A percentile compares a stretch with the other conserved stretches of the same genome.
Conservation (phyloP, 306 rosid species). For the Malus asiatica region DNA sequence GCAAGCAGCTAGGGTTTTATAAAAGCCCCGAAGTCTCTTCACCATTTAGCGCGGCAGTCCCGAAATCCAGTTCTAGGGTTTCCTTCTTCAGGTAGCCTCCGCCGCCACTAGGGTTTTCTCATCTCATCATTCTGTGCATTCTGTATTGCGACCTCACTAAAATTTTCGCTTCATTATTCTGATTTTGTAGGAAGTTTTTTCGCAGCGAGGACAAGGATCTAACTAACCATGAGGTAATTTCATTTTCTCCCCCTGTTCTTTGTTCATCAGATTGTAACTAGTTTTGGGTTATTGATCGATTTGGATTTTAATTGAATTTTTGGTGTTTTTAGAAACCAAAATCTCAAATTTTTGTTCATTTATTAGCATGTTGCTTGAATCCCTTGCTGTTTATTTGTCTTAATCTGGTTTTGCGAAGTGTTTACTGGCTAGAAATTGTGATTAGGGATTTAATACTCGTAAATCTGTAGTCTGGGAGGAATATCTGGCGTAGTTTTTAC, state of each 20-base stretch:
- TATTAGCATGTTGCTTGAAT: no score
- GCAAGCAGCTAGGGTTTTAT: neutral
- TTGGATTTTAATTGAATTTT: neutral
- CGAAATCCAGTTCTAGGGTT: neutral
- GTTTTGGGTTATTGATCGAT: neutral
- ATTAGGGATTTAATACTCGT: neutral
- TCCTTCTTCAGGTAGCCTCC: neutral
- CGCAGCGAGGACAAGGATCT: neutral
- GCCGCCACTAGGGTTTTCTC: neutral
- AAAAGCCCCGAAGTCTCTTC: neutral
- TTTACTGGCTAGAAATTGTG: neutral
- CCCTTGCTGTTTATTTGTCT: neutral
- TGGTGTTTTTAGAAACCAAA: neutral
- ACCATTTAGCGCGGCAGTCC: neutral
- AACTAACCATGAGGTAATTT: conserved; percentile 24
- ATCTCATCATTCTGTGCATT: neutral
- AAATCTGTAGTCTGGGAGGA: neutral
- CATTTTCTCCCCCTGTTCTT: no score
- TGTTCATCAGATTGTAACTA: neutral
- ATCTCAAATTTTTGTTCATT: neutral
- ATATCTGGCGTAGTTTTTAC: neutral
- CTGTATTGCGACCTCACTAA: no score
- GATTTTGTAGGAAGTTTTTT: neutral
- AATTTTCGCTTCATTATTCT: neutral
- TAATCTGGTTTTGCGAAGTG: neutral